Conservation (phyloP, 106 monocot species). For the Alisma plantagoaquatica region DNA sequence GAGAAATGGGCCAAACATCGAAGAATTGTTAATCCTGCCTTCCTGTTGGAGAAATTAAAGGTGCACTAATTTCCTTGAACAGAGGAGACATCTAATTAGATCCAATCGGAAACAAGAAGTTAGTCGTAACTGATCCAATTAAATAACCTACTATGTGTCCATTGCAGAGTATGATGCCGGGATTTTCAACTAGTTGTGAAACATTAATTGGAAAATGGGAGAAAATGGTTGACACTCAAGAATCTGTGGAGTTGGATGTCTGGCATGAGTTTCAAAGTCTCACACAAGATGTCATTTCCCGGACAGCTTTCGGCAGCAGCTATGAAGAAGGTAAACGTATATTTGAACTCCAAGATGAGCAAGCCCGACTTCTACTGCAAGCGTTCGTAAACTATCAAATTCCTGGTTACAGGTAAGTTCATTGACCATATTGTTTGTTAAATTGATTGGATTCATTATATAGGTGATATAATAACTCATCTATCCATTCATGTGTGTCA, state of each 20-base stretch:
- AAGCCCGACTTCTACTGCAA: slow-evolving; percentile 9
- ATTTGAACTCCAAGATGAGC: slow-evolving; percentile 31
- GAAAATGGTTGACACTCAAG: slow-evolving; percentile 5
- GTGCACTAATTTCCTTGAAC: slow-evolving; percentile 16
- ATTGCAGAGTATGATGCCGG: slow-evolving; percentile 47
- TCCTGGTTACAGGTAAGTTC: slow-evolving; percentile 27
- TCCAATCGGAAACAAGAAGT: too few species aligned
- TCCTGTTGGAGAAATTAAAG: slow-evolving; percentile 74
- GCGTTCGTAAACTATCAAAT: slow-evolving; percentile 2
- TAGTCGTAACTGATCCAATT: neutral
- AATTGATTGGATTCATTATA: too few species aligned
- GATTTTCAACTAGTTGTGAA: slow-evolving; percentile 36
- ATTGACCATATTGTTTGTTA: too few species aligned
- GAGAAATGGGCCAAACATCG: slow-evolving; percentile 76
- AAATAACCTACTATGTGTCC: neutral
- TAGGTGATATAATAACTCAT: too few species aligned
- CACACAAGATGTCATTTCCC: slow-evolving; percentile 33
- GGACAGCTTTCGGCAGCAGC: slow-evolving; percentile 41
- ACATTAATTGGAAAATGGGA: slow-evolving; percentile 41
- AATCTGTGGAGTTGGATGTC: slow-evolving; percentile 32
- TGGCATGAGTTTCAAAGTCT: slow-evolving; percentile 30
- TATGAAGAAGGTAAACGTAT: slow-evolving; percentile 37
- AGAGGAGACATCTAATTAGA: too few species aligned
- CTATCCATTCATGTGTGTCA: too few species aligned
- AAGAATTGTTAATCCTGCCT: slow-evolving; percentile 74